Conservation (phyloP, 1,139 yeast species). For the Scheffersomyces parashehatae region DNA sequence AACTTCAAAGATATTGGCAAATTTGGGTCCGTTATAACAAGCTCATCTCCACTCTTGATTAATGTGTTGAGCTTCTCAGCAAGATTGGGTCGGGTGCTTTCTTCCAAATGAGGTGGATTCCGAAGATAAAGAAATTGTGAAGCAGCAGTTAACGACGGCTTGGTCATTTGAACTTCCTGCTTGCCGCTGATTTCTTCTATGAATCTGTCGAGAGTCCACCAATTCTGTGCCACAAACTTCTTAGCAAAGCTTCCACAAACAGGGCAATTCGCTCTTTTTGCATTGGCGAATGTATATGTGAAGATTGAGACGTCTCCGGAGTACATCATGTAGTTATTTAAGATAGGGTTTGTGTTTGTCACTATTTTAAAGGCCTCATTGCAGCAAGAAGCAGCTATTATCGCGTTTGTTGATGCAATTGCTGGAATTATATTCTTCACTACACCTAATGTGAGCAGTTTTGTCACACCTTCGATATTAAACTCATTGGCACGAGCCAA, state of each 20-base stretch:
- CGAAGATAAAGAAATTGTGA: constrained; percentile 47
- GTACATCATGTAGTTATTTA: constrained; percentile 85
- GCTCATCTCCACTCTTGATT: constrained; percentile 47
- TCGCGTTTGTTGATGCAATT: constrained; percentile 90
- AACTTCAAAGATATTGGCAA: constrained; percentile 47
- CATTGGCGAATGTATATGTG: constrained; percentile 68
- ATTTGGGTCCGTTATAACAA: constrained; percentile 57
- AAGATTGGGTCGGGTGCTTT: constrained; percentile 50
- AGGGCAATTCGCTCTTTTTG: constrained; percentile 62
- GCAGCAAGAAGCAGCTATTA: constrained; percentile 89
- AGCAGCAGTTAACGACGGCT: constrained; percentile 54
- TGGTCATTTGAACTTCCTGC: constrained; percentile 42
- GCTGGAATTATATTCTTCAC: constrained; percentile 93
- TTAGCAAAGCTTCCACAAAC: constrained; percentile 65
- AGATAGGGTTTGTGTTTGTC: constrained; percentile 64
- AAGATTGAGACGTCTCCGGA: constrained; percentile 78
- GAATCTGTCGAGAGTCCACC: constrained; percentile 51
- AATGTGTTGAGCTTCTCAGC: constrained; percentile 34
- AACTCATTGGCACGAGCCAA: constrained; percentile 60
- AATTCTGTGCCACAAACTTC: constrained; percentile 27
- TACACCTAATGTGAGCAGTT: constrained; percentile 76
- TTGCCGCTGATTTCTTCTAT: constrained; percentile 37
- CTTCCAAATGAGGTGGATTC: constrained; percentile 52
- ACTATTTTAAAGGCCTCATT: constrained; percentile 82
- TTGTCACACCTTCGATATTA: constrained; percentile 72